Evolutionary conservation across 2,329 filamentous ascomycete genomes (phyloP), one percentile per base, ranked within the genome.

Genomic region (Epichloe brachyelytri): DNA sequence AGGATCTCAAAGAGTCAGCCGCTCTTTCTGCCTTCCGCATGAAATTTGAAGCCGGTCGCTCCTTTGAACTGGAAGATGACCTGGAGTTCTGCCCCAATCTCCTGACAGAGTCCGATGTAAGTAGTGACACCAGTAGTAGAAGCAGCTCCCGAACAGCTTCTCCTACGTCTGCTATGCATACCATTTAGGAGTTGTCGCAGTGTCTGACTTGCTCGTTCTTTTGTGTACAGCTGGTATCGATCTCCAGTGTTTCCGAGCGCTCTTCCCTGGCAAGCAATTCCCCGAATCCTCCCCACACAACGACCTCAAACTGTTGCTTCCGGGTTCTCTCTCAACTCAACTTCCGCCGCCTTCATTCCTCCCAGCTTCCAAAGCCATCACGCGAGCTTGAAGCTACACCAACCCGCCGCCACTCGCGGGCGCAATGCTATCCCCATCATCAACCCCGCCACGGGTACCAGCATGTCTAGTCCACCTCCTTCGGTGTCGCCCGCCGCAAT

Each of bases 401-500:
- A 96, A 74, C 88, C 90, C 54, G 78, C 90, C 55, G 88, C 90
- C 55, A 88, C 90, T 57, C 87, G 93, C 59, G 82, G 85, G 53
- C 88, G 89, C 69, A 97, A 96, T 68, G 88, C 93, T 63, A 97
- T 97, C 59, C 91, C 91, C 53, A 98, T 98, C 67, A 88, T 97
- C 70, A 95, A 98, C 76, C 93, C 93, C 50, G 86, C 80, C 59
- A 96, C 91, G 52, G 89, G 93, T 63, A 82, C 89, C 67, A 80
- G 82, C 63, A 85, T 96, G 75, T 83, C 88, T 51, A 95, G 88
- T 73, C 91, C 91, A 59, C 88, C 91, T 26, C 84, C 84, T 41
- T 83, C 80, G 54, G 77, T 82, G 43, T 83, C 79, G 43, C 80
- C 80, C 55, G 73, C 73, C 63, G 74, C 79, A 65, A 76, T 83